Conservation (phyloP, 192 early-diverging fungal species). For the Coemansia sp. region DNA sequence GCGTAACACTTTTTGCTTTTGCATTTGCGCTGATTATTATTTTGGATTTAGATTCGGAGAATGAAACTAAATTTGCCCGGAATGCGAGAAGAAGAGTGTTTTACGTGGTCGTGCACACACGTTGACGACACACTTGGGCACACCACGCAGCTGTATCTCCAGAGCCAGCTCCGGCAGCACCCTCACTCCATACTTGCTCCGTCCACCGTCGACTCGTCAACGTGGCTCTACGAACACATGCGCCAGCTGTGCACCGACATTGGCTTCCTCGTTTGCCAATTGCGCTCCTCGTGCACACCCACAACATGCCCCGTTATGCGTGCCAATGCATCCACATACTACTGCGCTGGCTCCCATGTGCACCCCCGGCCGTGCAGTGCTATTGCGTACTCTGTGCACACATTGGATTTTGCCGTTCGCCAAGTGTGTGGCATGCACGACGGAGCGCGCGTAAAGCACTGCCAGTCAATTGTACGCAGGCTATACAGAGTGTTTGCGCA, state of each 20-base stretch:
- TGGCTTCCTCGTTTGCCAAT: constrained; percentile 67
- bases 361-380: constrained; percentile 78
- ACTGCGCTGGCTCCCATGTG: constrained; percentile 84
- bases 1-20: too few species aligned
- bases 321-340: constrained; percentile 85
- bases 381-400: constrained; percentile 91
- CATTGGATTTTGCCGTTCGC: constrained; percentile 83
- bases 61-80: constrained; percentile 27
- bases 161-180: constrained; percentile 68
- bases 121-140: background rate
- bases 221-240: constrained; percentile 92
- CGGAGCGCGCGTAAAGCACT: constrained; percentile 64
- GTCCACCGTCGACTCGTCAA: constrained; percentile 55
- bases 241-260: constrained; percentile 87
- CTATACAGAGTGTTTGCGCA: constrained; percentile 98
- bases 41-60: background rate
- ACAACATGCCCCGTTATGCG: constrained; percentile 89
- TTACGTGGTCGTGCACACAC: constrained; percentile 13
- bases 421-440: constrained; percentile 63
- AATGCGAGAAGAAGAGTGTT: constrained; percentile 42
- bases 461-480: constrained; percentile 82
- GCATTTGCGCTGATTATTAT: background rate
- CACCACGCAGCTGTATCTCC: constrained; percentile 77
- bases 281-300: constrained; percentile 75
- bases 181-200: constrained; percentile 69